Evolutionary conservation across 805 yeast species (phyloP), one percentile per base, ranked within the genome.

Genomic region (Brettanomyces sp.): DNA sequence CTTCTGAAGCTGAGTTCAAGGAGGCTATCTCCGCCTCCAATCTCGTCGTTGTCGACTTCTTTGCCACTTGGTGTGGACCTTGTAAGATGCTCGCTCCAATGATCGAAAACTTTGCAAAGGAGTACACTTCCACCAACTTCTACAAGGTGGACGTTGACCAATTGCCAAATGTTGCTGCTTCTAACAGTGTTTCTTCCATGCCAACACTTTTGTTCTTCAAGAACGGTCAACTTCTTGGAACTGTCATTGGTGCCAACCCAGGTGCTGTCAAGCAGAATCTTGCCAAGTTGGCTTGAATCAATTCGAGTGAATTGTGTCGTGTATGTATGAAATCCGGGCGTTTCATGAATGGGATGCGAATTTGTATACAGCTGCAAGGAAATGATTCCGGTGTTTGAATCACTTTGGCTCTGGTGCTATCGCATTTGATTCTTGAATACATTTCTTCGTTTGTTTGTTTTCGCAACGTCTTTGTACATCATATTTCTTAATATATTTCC

Each of bases 61-160:
- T 79, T 63, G 98, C 98, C 58, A 80, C 90, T 51, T 93, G 98
- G 97, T 91, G 99, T 70, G 97, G 97, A 57, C 98, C 99, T 51
- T 91, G 99, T 76, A 93, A 91, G 77, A 86, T 86, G 80, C 84
- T 93, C 69, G 90, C 96, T 46, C 99, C 99, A 57, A 72, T 87
- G 71, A 71, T 91, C 57, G 95, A 90, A 63, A 83, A 84, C 66
- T 82, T 90, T 61, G 72, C 89, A 39, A 65, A 67, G 41, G 78
- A 81, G 65, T 82, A 81, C 77, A 52, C 80, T 28, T 67, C 71
- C 45, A 87, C 83, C 56, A 77, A 74, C 56, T 91, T 93, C 77
- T 74, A 77, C 78, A 89, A 91, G 76, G 80, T 93, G 46, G 98
- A 91, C 62, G 95, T 90, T 52, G 98, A 93, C 64, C 81, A 81